A percentile compares a stretch with the other conserved stretches of the same genome.
These are phyloP conservation scores for Erodium maritimum DNA, from an alignment of 345 rosid genomes.

Conservation along the genomic window DNA sequence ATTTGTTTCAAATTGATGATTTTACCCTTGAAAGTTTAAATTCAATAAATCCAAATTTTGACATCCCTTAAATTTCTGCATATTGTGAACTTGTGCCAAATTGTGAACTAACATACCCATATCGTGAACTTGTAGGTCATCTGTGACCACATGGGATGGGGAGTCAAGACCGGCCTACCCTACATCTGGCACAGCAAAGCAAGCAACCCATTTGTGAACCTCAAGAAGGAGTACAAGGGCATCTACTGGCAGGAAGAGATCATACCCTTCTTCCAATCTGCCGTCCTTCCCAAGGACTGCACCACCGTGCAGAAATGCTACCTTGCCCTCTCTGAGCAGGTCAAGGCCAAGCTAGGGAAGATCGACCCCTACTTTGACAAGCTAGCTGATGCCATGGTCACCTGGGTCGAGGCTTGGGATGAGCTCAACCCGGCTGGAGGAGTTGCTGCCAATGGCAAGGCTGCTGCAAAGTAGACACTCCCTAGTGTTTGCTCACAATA, in stretches of 20 bases:
- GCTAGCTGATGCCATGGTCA: constrained; percentile 81
- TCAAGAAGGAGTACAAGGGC: constrained; percentile 85
- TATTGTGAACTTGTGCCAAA: too few species aligned
- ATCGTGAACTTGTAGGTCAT: constrained; percentile 36
- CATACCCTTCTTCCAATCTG: constrained; percentile 81
- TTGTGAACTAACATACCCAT: neutral
- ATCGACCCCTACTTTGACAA: constrained; percentile 70
- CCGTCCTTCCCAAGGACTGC: constrained; percentile 62
- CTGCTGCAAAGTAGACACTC: too few species aligned
- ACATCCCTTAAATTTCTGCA: too few species aligned
- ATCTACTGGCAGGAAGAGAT: constrained; percentile 93
- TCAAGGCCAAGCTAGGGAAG: constrained; percentile 54
- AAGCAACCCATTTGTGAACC: constrained; percentile 83
- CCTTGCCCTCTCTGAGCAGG: constrained; percentile 69
- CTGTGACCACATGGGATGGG: constrained; percentile 70
- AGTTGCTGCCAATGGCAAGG: constrained; percentile 3
- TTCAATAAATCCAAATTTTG: too few species aligned
- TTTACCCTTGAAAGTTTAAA: too few species aligned
- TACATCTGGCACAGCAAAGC: constrained; percentile 96
- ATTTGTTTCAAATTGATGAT: too few species aligned
- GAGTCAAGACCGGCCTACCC: constrained; percentile 85
- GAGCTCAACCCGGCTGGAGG: constrained; percentile 58
- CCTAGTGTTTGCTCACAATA: too few species aligned
- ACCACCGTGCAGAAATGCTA: constrained; percentile 81
- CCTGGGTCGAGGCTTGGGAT: constrained; percentile 92